Percentiles rank a stretch among this genome's conserved stretches.
phyloP scores from a whole-genome alignment of 805 yeast species.

The Pichia phayaonensis region DNA sequence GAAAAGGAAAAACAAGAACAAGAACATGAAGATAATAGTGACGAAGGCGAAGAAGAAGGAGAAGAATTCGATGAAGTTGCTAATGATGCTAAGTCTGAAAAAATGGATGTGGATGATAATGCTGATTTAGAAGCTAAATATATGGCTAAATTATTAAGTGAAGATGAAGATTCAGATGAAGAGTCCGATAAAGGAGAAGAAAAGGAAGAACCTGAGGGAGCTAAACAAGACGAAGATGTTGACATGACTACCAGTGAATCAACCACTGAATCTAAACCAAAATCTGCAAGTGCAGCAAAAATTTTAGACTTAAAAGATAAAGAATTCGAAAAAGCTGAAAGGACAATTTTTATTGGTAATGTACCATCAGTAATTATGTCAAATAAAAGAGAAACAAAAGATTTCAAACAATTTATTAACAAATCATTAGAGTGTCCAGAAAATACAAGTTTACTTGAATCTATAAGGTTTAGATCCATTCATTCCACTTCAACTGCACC shows the following conservation, averaged over 20 bases:
- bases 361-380: conserved; percentile 59
- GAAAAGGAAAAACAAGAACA: conserved; percentile 3
- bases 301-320: conserved; percentile 52
- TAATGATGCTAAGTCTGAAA: conserved; percentile 11
- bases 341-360: conserved; percentile 86
- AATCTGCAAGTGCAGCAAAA: conserved; percentile 32
- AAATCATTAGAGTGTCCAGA: conserved; percentile 18
- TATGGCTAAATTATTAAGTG: conserved; percentile 20
- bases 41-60: conserved; percentile 16
- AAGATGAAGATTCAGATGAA: conserved; percentile 20
- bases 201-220: conserved; percentile 16
- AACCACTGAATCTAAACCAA: conserved; percentile 17
- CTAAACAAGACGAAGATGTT: conserved; percentile 6
- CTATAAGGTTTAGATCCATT: conserved; percentile 86
- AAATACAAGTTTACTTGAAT: conserved; percentile 36
- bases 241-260: conserved; percentile 14
- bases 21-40: conserved; percentile 20
- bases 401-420: conserved; percentile 57
- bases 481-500: conserved; percentile 85
- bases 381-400: conserved; percentile 50
- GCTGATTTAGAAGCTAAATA: conserved; percentile 12
- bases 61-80: conserved; percentile 18
- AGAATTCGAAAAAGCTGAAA: conserved; percentile 77
- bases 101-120: conserved; percentile 19
- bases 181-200: conserved; percentile 9